A percentile compares a stretch with the other conserved stretches of the same genome.
These are phyloP conservation scores for Serendipita vermifera DNA, from an alignment of 768 basidiomycete genomes.

Conservation along the genomic window DNA sequence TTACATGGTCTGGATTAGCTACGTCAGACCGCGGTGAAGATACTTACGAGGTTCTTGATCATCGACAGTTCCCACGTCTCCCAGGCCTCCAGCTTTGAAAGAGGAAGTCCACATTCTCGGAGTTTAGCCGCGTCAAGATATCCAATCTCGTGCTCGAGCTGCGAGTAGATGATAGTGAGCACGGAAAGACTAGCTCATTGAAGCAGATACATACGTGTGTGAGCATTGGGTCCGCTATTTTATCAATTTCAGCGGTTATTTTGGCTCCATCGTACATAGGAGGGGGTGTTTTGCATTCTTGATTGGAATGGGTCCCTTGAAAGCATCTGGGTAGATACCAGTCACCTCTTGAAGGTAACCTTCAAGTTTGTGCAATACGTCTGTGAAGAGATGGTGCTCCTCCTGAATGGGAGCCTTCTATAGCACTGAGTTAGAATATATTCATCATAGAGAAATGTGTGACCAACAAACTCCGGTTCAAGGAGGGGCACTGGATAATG, in stretches of 20 bases:
- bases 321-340: not conserved
- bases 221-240: not conserved
- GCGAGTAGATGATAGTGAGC: not conserved
- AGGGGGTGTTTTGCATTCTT: not conserved
- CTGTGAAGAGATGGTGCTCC: not conserved
- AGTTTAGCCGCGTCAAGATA: not conserved
- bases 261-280: not conserved
- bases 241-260: not conserved
- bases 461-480: not conserved
- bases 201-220: not conserved
- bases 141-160: not conserved
- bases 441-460: not conserved
- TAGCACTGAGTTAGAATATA: too few relatives aligned
- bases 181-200: not conserved
- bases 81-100: conserved; percentile 2
- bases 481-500: not conserved
- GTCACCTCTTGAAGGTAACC: not conserved
- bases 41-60: too few relatives aligned
- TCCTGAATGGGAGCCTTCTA: not conserved
- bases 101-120: not conserved
- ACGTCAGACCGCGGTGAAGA: too few relatives aligned
- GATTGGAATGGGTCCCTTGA: not conserved
- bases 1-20: too few relatives aligned
- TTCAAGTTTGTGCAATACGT: not conserved
- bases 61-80: not conserved